These are phyloP conservation scores for Scytalidium lignicola DNA, from an alignment of 2,329 filamentous ascomycete genomes.

Conservation along the genomic window DNA sequence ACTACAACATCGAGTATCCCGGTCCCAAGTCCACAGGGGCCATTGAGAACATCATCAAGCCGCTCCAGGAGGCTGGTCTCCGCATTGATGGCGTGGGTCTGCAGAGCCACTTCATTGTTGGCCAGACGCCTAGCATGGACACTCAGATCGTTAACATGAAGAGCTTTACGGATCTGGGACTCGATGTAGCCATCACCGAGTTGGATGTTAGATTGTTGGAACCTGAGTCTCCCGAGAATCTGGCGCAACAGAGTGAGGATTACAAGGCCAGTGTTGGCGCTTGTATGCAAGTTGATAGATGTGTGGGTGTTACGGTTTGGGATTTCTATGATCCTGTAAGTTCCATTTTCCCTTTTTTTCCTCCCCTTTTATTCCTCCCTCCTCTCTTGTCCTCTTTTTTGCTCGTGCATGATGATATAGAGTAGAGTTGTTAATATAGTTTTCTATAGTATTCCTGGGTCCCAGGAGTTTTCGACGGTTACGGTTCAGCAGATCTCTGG, in stretches of 20 bases:
- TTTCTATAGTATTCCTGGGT: conserved; percentile 30
- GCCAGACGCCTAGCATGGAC: conserved; percentile 39
- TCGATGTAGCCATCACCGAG: conserved; percentile 58
- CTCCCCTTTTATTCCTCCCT: no score
- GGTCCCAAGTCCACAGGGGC: conserved; percentile 41
- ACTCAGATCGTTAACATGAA: conserved; percentile 39
- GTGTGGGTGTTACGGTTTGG: conserved; percentile 26
- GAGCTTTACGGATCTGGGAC: conserved; percentile 43
- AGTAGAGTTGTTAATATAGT: neutral
- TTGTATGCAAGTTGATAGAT: conserved; percentile 18
- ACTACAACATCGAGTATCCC: conserved; percentile 56
- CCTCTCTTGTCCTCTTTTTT: no score
- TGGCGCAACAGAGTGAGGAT: conserved; percentile 40
- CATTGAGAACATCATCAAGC: conserved; percentile 37
- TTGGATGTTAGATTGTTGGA: conserved; percentile 51
- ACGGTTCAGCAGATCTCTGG: conserved; percentile 35
- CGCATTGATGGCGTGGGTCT: conserved; percentile 59
- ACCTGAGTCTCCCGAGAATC: conserved; percentile 35
- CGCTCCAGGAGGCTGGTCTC: conserved; percentile 42
- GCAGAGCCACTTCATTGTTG: conserved; percentile 55
- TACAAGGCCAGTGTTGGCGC: conserved; percentile 31
- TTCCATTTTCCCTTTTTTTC: neutral
- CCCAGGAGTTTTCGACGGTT: conserved; percentile 32
- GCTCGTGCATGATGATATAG: neutral
- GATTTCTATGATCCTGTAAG: conserved; percentile 21